phyloP scores from a whole-genome alignment of 75 land plant species.

The Gnetum montanum region DNA sequence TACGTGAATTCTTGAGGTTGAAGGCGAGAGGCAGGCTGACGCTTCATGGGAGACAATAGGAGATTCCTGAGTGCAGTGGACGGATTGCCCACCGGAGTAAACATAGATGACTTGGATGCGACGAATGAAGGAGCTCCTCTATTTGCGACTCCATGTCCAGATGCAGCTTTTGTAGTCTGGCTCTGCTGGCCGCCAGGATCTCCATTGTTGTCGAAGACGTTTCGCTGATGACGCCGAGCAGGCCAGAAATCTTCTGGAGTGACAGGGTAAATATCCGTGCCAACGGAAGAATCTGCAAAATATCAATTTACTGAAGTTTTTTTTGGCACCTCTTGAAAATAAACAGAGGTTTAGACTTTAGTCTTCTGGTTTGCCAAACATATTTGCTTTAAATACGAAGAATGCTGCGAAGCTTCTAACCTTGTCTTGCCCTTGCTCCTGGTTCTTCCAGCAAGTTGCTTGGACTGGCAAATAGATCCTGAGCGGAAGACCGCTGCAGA shows the following conservation, averaged over 20 bases:
- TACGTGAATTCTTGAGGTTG: slow-evolving; percentile 61
- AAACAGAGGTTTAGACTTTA: no score
- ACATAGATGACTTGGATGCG: slow-evolving; percentile 9
- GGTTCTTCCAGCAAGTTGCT: slow-evolving; percentile 27
- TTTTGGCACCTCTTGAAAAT: no score
- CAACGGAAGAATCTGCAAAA: slow-evolving; percentile 41
- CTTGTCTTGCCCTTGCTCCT: slow-evolving; percentile 30
- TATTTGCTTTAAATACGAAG: no score
- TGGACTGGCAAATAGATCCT: slow-evolving; percentile 43
- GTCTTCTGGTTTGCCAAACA: no score
- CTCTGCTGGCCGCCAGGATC: no score
- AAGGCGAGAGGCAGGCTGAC: slow-evolving; percentile 56
- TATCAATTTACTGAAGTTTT: slow-evolving; percentile 45
- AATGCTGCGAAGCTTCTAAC: no score
- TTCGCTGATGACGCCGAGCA: slow-evolving; percentile 41
- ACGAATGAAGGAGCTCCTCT: slow-evolving; percentile 5
- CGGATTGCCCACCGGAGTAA: slow-evolving; percentile 38
- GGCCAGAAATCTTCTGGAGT: slow-evolving; percentile 94
- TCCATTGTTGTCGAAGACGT: slow-evolving; percentile 23
- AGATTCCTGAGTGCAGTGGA: slow-evolving; percentile 73
- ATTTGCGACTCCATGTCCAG: slow-evolving; percentile 26
- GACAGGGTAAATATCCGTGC: slow-evolving; percentile 48
- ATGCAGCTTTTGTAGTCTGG: slow-evolving; percentile 20
- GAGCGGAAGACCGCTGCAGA: slow-evolving; percentile 34
- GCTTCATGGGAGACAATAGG: slow-evolving; percentile 75